A percentile compares a stretch with the other conserved stretches of the same genome.
These are phyloP conservation scores for Gamsiella multidivaricata DNA, from an alignment of 192 early-diverging fungal species.

Conservation along the genomic window DNA sequence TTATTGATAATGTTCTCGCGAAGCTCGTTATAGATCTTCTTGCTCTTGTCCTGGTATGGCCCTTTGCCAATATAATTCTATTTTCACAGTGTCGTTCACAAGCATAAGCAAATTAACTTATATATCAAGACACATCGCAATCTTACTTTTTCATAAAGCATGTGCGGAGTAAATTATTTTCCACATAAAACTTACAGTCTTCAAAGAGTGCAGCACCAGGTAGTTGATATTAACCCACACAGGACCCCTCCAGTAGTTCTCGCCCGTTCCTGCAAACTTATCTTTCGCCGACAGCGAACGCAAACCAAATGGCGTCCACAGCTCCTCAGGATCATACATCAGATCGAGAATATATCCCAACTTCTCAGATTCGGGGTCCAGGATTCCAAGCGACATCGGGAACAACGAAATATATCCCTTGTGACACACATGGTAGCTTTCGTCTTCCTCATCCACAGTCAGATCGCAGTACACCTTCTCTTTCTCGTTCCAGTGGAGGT, in stretches of 20 bases:
- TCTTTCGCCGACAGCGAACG: slow-evolving; percentile 74
- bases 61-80: slow-evolving; percentile 56
- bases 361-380: slow-evolving; percentile 75
- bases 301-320: slow-evolving; percentile 86
- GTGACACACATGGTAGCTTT: slow-evolving; percentile 68
- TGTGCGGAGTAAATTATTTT: not conserved
- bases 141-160: no score
- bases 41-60: slow-evolving; percentile 74
- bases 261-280: slow-evolving; percentile 77
- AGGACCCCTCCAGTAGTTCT: slow-evolving; percentile 96
- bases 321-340: slow-evolving; percentile 76
- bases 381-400: slow-evolving; percentile 80
- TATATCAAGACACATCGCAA: no score
- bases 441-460: slow-evolving; percentile 63
- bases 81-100: slow-evolving; percentile 56
- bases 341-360: slow-evolving; percentile 80
- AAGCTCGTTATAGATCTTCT: slow-evolving; percentile 78
- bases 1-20: slow-evolving; percentile 81
- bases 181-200: slow-evolving; percentile 59
- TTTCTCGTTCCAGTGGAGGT: slow-evolving; percentile 77
- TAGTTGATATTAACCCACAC: slow-evolving; percentile 97
- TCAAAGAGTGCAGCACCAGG: slow-evolving; percentile 76
- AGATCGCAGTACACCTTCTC: slow-evolving; percentile 73
- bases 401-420: slow-evolving; percentile 86
- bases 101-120: no score